Base-by-base conservation (phyloP, 768 basidiomycete species). In the Termitomyces sp. region DNA sequence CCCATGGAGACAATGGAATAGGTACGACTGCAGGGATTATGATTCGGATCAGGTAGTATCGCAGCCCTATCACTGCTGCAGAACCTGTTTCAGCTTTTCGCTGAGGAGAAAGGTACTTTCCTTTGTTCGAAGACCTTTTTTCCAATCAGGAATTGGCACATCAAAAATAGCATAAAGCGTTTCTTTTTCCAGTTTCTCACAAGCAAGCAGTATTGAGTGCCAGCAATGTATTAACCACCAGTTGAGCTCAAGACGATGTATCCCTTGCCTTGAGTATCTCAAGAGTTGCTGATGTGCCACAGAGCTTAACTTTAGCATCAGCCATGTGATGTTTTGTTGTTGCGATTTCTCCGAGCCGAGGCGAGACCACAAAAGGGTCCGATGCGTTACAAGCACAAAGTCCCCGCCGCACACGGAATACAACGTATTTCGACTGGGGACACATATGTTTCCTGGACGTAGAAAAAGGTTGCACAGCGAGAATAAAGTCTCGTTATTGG, bases 11-110 rank as follows among this genome's bases (percentile, higher is more conserved):
- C 58, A 52, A 61, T 47, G 33, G 16, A 18, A 46, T 28, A 40
- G 18, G 48, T 41, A 56, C 44, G 26, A 50, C 50, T 57, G 50
- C 50, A 40, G 54, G 55, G 59, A 61, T 57, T 32, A 47, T 38
- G 30, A 59, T 56, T n/a, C 46, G 59, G 56, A 60, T 63, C 62
- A 60, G 28, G n/a, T 32, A 49, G 23, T 55, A 63, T 60, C 54
- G 50, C 40, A 28, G 49, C 20, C 52, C 40, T 49, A 51, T 32
- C 23, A 23, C 23, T 23, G 23, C 23, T 23, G 23, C 23, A 23
- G 23, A 23, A 23, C 23, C 23, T 23, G 23, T 23, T 23, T 23
- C 23, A 23, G 23, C 23, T 23, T 23, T 23, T 23, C 23, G 23
- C 23, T 23, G 23, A 23, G 23, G 23, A 23, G 23, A 23, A 23